Evolutionary conservation across 805 yeast genomes (phyloP).

Genomic region (Wickerhamomyces rabaulensis): DNA sequence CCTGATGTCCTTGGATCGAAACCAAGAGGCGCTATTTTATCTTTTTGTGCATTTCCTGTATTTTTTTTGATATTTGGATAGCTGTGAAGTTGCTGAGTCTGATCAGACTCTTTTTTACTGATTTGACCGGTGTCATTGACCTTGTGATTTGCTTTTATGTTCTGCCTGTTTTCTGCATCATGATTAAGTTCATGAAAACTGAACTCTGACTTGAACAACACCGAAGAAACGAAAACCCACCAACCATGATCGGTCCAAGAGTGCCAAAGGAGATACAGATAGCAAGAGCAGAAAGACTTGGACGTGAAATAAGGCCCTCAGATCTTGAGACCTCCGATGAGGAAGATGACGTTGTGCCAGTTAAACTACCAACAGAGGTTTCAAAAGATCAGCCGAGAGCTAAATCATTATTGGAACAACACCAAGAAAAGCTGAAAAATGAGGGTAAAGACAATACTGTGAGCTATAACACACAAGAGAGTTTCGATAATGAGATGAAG

Average conservation of each 20-base stretch:
- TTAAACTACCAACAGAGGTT: not conserved
- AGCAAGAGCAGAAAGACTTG: not conserved
- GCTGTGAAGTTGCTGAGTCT: too few species aligned
- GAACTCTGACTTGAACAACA: too few species aligned
- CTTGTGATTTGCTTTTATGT: too few species aligned
- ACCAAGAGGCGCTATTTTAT: constrained; percentile 78
- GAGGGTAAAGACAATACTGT: not conserved
- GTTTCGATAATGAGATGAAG: not conserved
- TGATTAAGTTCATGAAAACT: too few species aligned
- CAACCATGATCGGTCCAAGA: not conserved
- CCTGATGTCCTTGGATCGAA: constrained; percentile 98
- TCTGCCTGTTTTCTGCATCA: too few species aligned
- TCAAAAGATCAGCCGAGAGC: not conserved
- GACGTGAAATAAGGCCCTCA: not conserved
- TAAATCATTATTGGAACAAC: not conserved
- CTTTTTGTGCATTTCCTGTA: too few species aligned
- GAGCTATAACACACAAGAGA: not conserved
- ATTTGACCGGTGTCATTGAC: too few species aligned
- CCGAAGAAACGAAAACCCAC: too few species aligned
- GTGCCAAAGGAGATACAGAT: not conserved
- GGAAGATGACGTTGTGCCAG: not conserved
- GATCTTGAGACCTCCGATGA: not conserved
- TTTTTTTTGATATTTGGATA: too few species aligned
- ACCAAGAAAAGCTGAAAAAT: not conserved
- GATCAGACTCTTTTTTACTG: too few species aligned